Conservation (phyloP, 352 stramenopile species). For the Globisporangium lucens region DNA sequence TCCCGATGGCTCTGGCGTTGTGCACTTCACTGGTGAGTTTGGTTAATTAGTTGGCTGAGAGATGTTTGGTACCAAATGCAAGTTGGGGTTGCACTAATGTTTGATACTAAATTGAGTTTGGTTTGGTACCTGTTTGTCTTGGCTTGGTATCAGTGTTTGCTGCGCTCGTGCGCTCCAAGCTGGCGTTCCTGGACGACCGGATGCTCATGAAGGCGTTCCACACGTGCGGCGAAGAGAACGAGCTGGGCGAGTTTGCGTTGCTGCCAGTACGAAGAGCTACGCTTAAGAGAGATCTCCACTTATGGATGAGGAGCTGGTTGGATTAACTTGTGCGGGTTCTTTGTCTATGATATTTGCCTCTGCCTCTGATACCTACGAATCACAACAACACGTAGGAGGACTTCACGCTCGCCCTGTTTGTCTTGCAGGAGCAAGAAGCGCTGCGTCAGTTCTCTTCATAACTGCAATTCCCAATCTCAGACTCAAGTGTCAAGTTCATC, state of each 20-base stretch:
- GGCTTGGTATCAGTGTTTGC: slow-evolving; percentile 37
- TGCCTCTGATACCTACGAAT: slow-evolving; percentile 13
- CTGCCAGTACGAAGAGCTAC: slow-evolving; percentile 34
- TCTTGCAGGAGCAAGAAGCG: slow-evolving; percentile 52
- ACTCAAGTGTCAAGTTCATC: background rate
- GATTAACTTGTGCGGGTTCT: background rate
- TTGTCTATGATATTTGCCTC: background rate
- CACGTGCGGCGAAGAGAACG: slow-evolving; percentile 77
- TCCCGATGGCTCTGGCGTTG: slow-evolving; percentile 54
- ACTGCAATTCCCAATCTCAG: background rate
- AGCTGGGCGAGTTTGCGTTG: slow-evolving; percentile 70
- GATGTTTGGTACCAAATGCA: background rate
- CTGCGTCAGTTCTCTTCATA: slow-evolving; percentile 29
- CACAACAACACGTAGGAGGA: slow-evolving; percentile 40
- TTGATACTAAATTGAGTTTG: background rate
- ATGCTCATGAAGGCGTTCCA: slow-evolving; percentile 69
- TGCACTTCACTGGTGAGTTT: slow-evolving; percentile 51
- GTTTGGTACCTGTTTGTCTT: background rate
- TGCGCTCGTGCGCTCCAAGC: slow-evolving; percentile 50
- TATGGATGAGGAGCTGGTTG: background rate
- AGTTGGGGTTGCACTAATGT: background rate
- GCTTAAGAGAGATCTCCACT: background rate
- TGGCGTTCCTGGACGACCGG: slow-evolving; percentile 45
- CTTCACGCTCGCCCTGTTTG: slow-evolving; percentile 58
- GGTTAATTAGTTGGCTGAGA: background rate